These are phyloP conservation scores for Mortierella sp. DNA, from an alignment of 371 early-diverging fungal species.

Conservation along the genomic window DNA sequence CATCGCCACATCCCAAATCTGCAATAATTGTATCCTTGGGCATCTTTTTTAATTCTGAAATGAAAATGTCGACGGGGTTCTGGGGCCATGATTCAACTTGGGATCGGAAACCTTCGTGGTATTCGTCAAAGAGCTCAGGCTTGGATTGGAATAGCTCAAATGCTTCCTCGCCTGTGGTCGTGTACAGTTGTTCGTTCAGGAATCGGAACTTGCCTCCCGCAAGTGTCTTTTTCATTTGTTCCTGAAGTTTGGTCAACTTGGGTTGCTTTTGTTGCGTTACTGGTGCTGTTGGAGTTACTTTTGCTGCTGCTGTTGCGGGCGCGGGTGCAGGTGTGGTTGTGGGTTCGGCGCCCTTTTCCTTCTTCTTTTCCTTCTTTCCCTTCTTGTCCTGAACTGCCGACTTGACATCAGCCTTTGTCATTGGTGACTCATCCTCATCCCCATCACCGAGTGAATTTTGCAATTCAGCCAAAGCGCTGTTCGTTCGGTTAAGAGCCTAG, in stretches of 20 bases:
- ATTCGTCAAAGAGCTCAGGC: slow-evolving; percentile 93
- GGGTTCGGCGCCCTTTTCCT: slow-evolving; percentile 6
- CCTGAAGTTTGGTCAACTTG: slow-evolving; percentile 77
- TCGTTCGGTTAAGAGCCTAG: slow-evolving; percentile 47
- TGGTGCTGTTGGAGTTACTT: slow-evolving; percentile 13
- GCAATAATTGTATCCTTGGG: slow-evolving; percentile 79
- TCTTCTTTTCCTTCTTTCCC: slow-evolving; percentile 24
- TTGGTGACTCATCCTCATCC: slow-evolving; percentile 23
- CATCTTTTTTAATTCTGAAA: slow-evolving; percentile 72
- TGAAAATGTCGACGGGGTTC: slow-evolving; percentile 95
- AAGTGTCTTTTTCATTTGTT: slow-evolving; percentile 87
- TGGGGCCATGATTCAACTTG: slow-evolving; percentile 97
- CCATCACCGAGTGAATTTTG: slow-evolving; percentile 40
- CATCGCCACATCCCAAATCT: slow-evolving; percentile 99
- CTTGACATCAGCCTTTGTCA: slow-evolving; percentile 43
- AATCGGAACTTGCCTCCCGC: slow-evolving; percentile 93
- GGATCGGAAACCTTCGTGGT: slow-evolving; percentile 96
- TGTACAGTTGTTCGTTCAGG: slow-evolving; percentile 97
- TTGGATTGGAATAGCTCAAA: slow-evolving; percentile 83
- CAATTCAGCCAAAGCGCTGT: slow-evolving; percentile 45
- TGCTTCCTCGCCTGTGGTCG: slow-evolving; percentile 82
- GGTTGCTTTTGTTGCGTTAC: slow-evolving; percentile 33
- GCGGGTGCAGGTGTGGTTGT: not conserved
- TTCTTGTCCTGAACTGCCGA: slow-evolving; percentile 30
- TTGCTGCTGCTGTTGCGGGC: not conserved